A percentile compares a stretch with the other conserved stretches of the same genome.
phyloP scores from a whole-genome alignment of 306 rosid species.

The Lathyrus oleraceus region DNA sequence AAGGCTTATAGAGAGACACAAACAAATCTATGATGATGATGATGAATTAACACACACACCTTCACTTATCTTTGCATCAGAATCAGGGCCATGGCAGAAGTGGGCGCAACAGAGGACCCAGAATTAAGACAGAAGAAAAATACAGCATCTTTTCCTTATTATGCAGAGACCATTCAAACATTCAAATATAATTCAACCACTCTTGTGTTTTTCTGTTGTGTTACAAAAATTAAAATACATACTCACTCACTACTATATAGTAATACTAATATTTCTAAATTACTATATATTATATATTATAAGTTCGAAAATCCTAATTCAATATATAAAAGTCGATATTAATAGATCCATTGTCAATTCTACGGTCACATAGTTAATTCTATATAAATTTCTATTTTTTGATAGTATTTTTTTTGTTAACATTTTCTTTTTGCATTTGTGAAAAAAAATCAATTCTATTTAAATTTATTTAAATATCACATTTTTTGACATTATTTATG shows the following conservation, averaged over 20 bases:
- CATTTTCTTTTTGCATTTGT: no score
- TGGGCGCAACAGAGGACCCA: slow-evolving; percentile 41
- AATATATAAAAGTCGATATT: no score
- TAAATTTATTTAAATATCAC: neutral
- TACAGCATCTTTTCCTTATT: neutral
- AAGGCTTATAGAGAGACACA: slow-evolving; percentile 49
- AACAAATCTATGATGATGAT: slow-evolving; percentile 56
- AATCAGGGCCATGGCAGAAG: slow-evolving; percentile 68
- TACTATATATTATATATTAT: no score
- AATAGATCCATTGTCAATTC: no score
- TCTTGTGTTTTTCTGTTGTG: neutral
- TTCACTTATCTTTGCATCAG: slow-evolving; percentile 41
- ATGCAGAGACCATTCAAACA: neutral
- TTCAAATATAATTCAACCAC: neutral
- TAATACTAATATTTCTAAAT: no score
- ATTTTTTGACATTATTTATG: neutral
- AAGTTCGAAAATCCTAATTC: no score
- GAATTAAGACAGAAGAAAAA: slow-evolving; percentile 18
- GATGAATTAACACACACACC: slow-evolving; percentile 13
- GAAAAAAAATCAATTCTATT: no score
- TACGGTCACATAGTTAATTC: neutral
- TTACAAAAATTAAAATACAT: neutral
- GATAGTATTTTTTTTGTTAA: no score
- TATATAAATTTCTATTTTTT: no score
- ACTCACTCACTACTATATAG: neutral